Percentiles rank a stretch among this genome's conserved stretches.
phyloP scores from a whole-genome alignment of 177 flowering plant genomes.

The Vitis hybrid region DNA sequence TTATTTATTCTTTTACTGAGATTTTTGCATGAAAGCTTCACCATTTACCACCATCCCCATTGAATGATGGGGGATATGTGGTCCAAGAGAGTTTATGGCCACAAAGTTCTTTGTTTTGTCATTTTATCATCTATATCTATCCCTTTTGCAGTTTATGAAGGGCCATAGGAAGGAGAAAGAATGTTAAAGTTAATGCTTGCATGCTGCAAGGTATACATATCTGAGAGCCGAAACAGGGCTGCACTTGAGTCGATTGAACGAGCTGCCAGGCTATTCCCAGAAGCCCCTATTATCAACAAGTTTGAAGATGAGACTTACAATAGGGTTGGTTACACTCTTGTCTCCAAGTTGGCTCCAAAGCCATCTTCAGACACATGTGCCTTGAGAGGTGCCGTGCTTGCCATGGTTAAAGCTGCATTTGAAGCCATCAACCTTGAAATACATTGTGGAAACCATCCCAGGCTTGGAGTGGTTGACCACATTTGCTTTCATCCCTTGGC shows the following conservation, averaged over 20 bases:
- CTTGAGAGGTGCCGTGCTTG: slow-evolving; percentile 53
- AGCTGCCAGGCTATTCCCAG: slow-evolving; percentile 62
- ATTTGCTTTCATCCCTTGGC: slow-evolving; percentile 85
- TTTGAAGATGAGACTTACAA: slow-evolving; percentile 82
- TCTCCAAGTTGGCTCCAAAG: slow-evolving; percentile 45
- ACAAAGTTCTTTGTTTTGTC: slow-evolving; percentile 11
- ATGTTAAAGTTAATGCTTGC: slow-evolving; percentile 69
- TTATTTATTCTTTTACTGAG: not conserved
- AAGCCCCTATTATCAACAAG: slow-evolving; percentile 68
- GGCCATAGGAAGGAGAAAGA: slow-evolving; percentile 18
- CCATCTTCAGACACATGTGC: slow-evolving; percentile 26
- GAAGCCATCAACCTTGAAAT: slow-evolving; percentile 52
- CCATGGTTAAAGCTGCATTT: slow-evolving; percentile 83
- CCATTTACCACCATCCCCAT: not conserved
- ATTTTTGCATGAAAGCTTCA: not conserved
- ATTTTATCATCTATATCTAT: slow-evolving; percentile 16
- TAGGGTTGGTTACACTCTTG: slow-evolving; percentile 89
- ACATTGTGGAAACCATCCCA: slow-evolving; percentile 85
- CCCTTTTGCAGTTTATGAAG: slow-evolving; percentile 30
- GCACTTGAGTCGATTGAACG: slow-evolving; percentile 70
- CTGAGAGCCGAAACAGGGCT: slow-evolving; percentile 73
- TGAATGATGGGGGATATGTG: slow-evolving; percentile 1
- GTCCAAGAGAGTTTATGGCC: slow-evolving; percentile 16
- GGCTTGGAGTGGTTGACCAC: slow-evolving; percentile 91
- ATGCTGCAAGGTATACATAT: slow-evolving; percentile 89